A percentile compares a stretch with the other conserved stretches of the same genome.
Conservation (phyloP, 208 protist genomes). For the Angomonas ambiguus region DNA sequence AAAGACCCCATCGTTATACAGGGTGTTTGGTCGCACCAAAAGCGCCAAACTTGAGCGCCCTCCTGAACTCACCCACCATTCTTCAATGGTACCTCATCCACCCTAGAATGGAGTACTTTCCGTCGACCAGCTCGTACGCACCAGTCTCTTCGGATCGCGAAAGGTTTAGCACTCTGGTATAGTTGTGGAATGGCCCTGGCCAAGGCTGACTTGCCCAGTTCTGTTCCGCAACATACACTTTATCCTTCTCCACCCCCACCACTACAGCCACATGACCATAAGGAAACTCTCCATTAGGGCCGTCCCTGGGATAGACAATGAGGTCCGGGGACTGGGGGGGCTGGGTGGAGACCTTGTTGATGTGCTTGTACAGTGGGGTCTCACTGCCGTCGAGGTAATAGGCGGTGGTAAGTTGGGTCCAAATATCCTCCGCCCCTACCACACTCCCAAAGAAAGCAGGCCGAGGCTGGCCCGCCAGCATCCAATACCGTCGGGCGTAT, state of each 20-base stretch:
- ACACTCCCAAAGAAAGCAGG: constrained; percentile 58
- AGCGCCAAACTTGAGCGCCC: too few species aligned
- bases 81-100: constrained; percentile 29
- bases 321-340: constrained; percentile 46
- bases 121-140: constrained; percentile 26
- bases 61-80: neutral
- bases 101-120: constrained; percentile 19
- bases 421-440: constrained; percentile 75
- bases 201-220: constrained; percentile 73
- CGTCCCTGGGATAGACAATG: constrained; percentile 62
- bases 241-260: constrained; percentile 26
- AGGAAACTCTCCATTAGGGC: constrained; percentile 25
- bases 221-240: constrained; percentile 73
- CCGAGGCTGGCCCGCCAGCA: constrained; percentile 41
- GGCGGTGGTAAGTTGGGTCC: constrained; percentile 25
- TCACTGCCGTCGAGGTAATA: constrained; percentile 23
- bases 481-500: constrained; percentile 85
- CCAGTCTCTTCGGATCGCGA: neutral
- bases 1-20: too few species aligned
- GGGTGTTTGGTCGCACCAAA: too few species aligned
- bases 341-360: constrained; percentile 15
- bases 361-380: neutral
- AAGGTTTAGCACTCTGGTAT: constrained; percentile 26
- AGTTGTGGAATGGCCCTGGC: constrained; percentile 70
- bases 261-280: constrained; percentile 82